phyloP scores from a whole-genome alignment of 768 basidiomycete genomes.

The Chalciporus chontae region DNA sequence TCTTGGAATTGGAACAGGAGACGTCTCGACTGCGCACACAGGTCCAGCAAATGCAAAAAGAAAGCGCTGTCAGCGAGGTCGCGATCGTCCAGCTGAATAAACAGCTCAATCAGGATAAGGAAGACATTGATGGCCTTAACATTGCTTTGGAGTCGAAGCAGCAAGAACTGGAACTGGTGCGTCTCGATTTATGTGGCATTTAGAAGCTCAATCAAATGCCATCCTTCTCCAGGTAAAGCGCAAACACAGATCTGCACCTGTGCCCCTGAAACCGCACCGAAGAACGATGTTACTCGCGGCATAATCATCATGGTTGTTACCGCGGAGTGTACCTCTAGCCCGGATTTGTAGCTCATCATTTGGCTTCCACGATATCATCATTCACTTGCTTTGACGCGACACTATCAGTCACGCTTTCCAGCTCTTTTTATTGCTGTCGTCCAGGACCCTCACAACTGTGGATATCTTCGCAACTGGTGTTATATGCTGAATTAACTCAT shows the following conservation, averaged over 20 bases:
- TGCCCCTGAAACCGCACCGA: constrained; percentile 13
- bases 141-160: constrained; percentile 93
- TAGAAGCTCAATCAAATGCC: constrained; percentile 2
- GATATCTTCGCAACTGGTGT: not conserved
- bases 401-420: constrained; percentile 5
- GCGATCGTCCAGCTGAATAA: constrained; percentile 71
- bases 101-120: constrained; percentile 61
- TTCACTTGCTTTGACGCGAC: constrained; percentile 12
- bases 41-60: constrained; percentile 69
- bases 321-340: constrained; percentile 8
- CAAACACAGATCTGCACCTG: constrained; percentile 39
- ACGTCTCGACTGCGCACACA: constrained; percentile 60
- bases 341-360: constrained; percentile 1
- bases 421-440: constrained; percentile 7
- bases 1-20: constrained; percentile 10
- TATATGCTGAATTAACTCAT: not conserved
- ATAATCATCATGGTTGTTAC: constrained; percentile 9
- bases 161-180: constrained; percentile 86
- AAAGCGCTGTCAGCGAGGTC: constrained; percentile 83
- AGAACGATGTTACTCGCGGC: constrained; percentile 14
- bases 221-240: constrained; percentile 55
- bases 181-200: constrained; percentile 23
- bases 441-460: constrained; percentile 3
- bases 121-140: constrained; percentile 80
- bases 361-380: constrained; percentile 1